Conservation (phyloP, 768 basidiomycete genomes). For the Trichaptum fuscoviolaceum region DNA sequence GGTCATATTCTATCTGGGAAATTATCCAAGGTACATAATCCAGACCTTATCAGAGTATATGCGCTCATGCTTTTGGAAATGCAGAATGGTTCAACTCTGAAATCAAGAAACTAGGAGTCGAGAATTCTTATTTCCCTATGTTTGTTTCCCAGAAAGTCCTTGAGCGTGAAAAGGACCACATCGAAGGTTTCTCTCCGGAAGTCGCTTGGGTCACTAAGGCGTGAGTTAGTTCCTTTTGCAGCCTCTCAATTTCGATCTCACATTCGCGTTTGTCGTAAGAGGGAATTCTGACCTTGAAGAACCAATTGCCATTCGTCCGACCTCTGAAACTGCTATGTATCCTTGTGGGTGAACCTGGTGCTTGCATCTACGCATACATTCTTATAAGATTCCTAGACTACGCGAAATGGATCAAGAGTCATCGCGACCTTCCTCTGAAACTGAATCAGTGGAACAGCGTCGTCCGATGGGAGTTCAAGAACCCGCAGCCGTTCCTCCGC, state of each 20-base stretch:
- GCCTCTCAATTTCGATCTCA: neutral
- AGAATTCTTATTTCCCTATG: constrained; percentile 99
- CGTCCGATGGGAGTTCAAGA: constrained; percentile 99
- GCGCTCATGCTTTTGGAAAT: constrained; percentile 2
- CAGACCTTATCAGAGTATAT: neutral
- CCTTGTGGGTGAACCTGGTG: constrained; percentile 60
- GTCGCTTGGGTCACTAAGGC: constrained; percentile 99
- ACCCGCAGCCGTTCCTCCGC: constrained; percentile 98
- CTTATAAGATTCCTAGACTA: constrained; percentile 56
- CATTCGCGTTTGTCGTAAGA: constrained; percentile 33
- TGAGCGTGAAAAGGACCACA: constrained; percentile 96
- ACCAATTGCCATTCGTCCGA: constrained; percentile 96
- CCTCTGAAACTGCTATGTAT: constrained; percentile 99
- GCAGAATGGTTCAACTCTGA: constrained; percentile 87
- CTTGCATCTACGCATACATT: neutral
- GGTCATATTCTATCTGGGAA: constrained; percentile 98
- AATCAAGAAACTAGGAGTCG: constrained; percentile 93
- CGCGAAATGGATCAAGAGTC: constrained; percentile 96
- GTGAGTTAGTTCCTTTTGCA: constrained; percentile 40
- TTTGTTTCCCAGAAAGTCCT: constrained; percentile 90
- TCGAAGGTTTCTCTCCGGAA: constrained; percentile 98
- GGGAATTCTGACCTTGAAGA: constrained; percentile 93
- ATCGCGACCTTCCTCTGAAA: constrained; percentile 95
- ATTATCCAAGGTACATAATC: constrained; percentile 68
- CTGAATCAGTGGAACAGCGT: constrained; percentile 99